These are phyloP conservation scores for Leishmania aethiopica DNA, from an alignment of 208 protist species.

Conservation along the genomic window DNA sequence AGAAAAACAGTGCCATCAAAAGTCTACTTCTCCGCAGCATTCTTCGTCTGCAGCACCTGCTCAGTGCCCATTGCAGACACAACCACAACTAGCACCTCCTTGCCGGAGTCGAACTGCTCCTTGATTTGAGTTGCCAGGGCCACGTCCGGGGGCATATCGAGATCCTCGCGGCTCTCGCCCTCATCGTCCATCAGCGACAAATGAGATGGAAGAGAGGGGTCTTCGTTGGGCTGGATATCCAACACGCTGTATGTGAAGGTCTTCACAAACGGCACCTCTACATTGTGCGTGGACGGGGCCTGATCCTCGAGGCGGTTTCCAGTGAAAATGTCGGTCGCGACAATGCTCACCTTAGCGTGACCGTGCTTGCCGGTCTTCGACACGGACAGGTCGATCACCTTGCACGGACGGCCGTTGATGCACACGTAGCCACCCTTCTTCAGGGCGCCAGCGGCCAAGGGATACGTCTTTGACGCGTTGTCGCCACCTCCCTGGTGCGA, in stretches of 20 bases:
- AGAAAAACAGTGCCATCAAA: neutral
- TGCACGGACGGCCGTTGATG: constrained; percentile 95
- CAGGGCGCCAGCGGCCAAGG: constrained; percentile 81
- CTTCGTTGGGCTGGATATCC: too few relatives aligned
- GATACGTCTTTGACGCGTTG: constrained; percentile 86
- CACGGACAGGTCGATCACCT: constrained; percentile 97
- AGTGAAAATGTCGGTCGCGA: constrained; percentile 97
- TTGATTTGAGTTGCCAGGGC: constrained; percentile 90
- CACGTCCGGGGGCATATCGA: constrained; percentile 94
- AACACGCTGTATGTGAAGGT: too few relatives aligned
- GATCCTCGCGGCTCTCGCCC: constrained; percentile 94
- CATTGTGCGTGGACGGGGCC: too few relatives aligned
- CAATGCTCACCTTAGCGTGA: constrained; percentile 98
- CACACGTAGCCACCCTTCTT: constrained; percentile 92
- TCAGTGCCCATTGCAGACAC: constrained; percentile 96
- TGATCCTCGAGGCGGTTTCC: too few relatives aligned
- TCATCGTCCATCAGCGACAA: constrained; percentile 94
- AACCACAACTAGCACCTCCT: constrained; percentile 95
- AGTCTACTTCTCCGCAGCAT: constrained; percentile 68
- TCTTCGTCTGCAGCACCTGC: constrained; percentile 94
- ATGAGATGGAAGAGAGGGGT: constrained; percentile 61
- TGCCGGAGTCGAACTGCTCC: constrained; percentile 92
- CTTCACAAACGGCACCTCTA: too few relatives aligned
- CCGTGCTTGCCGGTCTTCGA: constrained; percentile 99
- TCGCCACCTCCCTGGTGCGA: constrained; percentile 58